phyloP scores from a whole-genome alignment of 306 rosid genomes.

The Prunus padus region DNA sequence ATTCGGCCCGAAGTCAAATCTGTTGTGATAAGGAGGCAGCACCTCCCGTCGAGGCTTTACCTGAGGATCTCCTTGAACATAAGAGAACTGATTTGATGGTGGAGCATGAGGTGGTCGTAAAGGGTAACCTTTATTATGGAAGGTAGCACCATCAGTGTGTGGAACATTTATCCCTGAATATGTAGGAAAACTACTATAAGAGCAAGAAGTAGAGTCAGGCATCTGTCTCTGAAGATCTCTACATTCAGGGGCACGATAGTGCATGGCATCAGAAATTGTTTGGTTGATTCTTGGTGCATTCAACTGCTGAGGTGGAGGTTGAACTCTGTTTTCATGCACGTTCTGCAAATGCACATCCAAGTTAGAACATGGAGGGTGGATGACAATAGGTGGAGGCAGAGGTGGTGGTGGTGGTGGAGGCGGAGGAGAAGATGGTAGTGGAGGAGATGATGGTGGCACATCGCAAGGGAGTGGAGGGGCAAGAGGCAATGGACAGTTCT shows the following conservation, averaged over 20 bases:
- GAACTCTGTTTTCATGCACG: conserved; percentile 41
- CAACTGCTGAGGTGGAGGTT: conserved; percentile 47
- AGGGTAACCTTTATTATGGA: conserved; percentile 56
- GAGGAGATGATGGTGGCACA: conserved; percentile 63
- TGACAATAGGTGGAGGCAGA: conserved; percentile 22
- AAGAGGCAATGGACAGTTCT: conserved; percentile 34
- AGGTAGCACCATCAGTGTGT: conserved; percentile 43
- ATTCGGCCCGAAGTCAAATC: conserved; percentile 52
- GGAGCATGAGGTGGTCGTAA: conserved; percentile 73
- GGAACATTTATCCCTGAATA: conserved; percentile 47
- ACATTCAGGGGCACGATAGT: conserved; percentile 47
- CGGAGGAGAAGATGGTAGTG: conserved; percentile 71
- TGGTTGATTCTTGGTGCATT: conserved; percentile 51
- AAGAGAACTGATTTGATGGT: conserved; percentile 73
- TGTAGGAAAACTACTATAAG: conserved; percentile 45
- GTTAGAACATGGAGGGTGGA: conserved; percentile 39
- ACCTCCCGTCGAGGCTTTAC: conserved; percentile 61
- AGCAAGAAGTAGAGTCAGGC: conserved; percentile 50
- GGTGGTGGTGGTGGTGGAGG: conserved; percentile 63
- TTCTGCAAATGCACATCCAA: conserved; percentile 41
- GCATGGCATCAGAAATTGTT: conserved; percentile 50
- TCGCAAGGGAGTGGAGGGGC: conserved; percentile 58
- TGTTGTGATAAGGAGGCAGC: conserved; percentile 60
- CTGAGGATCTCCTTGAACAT: conserved; percentile 63
- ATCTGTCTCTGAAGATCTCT: conserved; percentile 63